Conservation (phyloP, 305 asterid species). For the Fraxinus platypoda region DNA sequence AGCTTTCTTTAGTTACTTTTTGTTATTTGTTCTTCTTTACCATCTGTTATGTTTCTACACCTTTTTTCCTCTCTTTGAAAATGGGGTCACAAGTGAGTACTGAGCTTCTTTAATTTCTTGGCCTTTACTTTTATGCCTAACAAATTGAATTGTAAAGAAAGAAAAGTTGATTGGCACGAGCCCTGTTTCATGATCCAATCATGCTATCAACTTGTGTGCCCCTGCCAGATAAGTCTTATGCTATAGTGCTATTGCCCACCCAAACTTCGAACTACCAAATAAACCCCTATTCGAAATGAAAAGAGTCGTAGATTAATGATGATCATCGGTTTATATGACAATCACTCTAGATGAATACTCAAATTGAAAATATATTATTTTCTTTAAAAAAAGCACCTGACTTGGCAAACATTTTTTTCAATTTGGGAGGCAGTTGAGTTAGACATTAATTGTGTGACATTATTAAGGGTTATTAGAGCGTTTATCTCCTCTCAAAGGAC, state of each 20-base stretch:
- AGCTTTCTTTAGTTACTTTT: conserved; percentile 39
- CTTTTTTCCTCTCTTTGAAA: conserved; percentile 34
- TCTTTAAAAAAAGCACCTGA: no score
- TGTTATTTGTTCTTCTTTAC: conserved; percentile 32
- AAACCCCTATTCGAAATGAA: background rate
- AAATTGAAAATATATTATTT: background rate
- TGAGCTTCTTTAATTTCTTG: conserved; percentile 28
- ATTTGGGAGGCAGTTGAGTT: background rate
- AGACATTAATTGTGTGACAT: no score
- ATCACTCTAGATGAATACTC: background rate
- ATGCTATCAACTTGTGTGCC: conserved; percentile 53
- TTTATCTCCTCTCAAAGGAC: background rate
- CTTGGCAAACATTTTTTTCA: background rate
- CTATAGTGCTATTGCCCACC: conserved; percentile 22
- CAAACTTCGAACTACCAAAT: conserved; percentile 36
- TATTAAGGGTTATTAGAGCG: background rate
- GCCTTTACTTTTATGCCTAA: conserved; percentile 61
- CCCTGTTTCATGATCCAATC: conserved; percentile 73
- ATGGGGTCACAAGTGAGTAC: conserved; percentile 37
- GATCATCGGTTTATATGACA: background rate
- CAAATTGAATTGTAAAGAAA: conserved; percentile 35
- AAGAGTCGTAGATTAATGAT: background rate
- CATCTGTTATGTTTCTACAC: conserved; percentile 26
- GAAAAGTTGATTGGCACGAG: conserved; percentile 64
- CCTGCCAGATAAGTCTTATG: conserved; percentile 48